Conservation (phyloP, 2,329 filamentous ascomycete genomes). For the Sordariomycetes sp. region DNA sequence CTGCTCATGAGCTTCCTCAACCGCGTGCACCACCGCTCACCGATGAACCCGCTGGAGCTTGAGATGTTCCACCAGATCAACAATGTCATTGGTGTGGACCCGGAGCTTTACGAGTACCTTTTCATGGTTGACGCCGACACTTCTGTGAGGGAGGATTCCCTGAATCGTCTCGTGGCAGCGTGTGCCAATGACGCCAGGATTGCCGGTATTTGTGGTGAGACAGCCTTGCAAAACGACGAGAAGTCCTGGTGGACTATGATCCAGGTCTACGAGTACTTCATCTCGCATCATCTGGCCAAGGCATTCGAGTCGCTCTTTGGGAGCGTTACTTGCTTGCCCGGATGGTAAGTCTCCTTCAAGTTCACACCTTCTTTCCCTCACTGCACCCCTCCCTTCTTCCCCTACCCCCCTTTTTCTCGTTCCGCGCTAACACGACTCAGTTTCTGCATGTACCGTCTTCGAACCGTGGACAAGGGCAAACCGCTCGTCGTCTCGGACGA, state of each 20-base stretch:
- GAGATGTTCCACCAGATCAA: constrained; percentile 99
- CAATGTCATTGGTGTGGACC: constrained; percentile 97
- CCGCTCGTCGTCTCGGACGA: constrained; percentile 88
- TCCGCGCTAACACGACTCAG: constrained; percentile 31
- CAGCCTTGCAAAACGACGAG: constrained; percentile 90
- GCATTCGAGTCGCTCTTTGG: constrained; percentile 97
- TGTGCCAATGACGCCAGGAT: constrained; percentile 94
- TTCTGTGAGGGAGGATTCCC: constrained; percentile 79
- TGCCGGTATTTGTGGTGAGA: constrained; percentile 95
- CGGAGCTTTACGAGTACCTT: constrained; percentile 92
- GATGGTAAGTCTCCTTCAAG: constrained; percentile 61
- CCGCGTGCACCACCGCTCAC: constrained; percentile 83
- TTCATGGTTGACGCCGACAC: constrained; percentile 98
- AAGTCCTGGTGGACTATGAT: constrained; percentile 99
- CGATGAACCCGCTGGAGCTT: constrained; percentile 92
- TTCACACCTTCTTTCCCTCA: not conserved
- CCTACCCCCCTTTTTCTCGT: constrained; percentile 3
- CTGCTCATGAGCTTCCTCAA: constrained; percentile 96
- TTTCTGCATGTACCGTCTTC: constrained; percentile 97
- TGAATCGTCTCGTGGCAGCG: constrained; percentile 84
- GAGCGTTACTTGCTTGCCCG: constrained; percentile 95
- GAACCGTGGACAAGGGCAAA: constrained; percentile 87
- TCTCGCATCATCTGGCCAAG: constrained; percentile 93
- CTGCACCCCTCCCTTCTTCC: not conserved
- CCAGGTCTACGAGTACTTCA: constrained; percentile 99